Base-by-base conservation (phyloP, 371 early-diverging fungal species). In the Mortierella sp. region DNA sequence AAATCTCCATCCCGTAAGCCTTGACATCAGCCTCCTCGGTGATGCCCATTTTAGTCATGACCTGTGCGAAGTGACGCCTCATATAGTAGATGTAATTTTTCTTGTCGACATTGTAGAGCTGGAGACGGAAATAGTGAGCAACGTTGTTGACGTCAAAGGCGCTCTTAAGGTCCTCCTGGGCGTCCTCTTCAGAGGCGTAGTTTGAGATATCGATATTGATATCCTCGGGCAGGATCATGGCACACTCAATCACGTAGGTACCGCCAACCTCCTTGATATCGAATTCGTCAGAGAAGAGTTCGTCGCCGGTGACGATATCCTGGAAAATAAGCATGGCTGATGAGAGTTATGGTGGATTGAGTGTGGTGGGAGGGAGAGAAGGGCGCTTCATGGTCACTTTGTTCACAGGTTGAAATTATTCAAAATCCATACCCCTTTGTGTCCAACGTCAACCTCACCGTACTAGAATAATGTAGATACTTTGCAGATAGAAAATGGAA, bases 171-270 rank as follows among this genome's bases (percentile, higher is more conserved):
- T 70, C 90, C 77, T 95, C 97, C 48, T 88, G 93, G 75, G 82
- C 94, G 81, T 92, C 97, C 90, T 97, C 97, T 76, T 97, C 97
- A 63, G 98, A 97, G 75, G 98, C 93, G 92, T 97, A 97, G 90
- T 97, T 98, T 91, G 97, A 97, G 82, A 95, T 97, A 88, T 98
- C 96, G 75, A 97, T 90, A 77, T 96, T 93, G 41, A 83, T 90
- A 79, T 90, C 97, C 38, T 89, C 92, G 56, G 79, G n/a, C 12
- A 46, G 4, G 71, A 85, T 80, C 88, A 93, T 93, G 79, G 89
- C 82, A 89, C 96, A 96, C 91, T 97, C 96, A 70, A 97, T 94
- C 90, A 97, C 97, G 83, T 88, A 94, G 76, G 88, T 90, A 79
- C 94, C 96, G 81, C 93, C 95, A 77, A 94, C 82, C 78, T 91